Evolutionary conservation across 495 filamentous ascomycete genomes (phyloP).

Genomic region (Penicillium coprophilum): DNA sequence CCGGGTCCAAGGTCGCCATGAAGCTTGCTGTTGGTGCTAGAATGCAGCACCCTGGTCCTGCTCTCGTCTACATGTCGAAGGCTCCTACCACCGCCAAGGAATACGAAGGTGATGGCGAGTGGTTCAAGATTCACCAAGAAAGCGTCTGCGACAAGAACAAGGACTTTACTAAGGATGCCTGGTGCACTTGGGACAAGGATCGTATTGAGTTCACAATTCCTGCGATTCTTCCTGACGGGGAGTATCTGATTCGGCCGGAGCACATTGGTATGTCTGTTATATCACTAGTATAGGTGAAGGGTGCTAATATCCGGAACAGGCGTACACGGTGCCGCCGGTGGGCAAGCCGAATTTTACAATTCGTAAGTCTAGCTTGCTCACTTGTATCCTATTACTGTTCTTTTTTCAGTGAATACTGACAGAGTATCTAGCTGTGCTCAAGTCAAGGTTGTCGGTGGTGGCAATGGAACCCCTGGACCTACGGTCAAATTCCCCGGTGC

Average conservation of each 20-base stretch:
- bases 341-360: constrained; percentile 4
- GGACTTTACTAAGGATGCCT: constrained; percentile 35
- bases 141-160: constrained; percentile 10
- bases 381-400: not conserved
- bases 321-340: constrained; percentile 7
- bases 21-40: constrained; percentile 13
- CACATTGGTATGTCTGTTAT: constrained; percentile 36
- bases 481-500: constrained; percentile 50
- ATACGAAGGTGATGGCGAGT: constrained; percentile 44
- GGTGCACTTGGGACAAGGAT: constrained; percentile 11
- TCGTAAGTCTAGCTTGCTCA: not conserved
- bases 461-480: constrained; percentile 44
- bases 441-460: constrained; percentile 54
- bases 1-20: not conserved
- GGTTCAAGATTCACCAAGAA: constrained; percentile 51
- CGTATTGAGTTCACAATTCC: constrained; percentile 47
- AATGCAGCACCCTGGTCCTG: constrained; percentile 50
- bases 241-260: constrained; percentile 62
- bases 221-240: constrained; percentile 49
- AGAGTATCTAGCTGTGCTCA: constrained; percentile 46
- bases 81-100: constrained; percentile 37
- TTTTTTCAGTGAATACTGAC: not conserved
- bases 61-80: constrained; percentile 48
- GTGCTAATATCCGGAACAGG: not conserved
- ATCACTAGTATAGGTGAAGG: not conserved